Percentiles rank a stretch among this genome's conserved stretches.
phyloP scores from a whole-genome alignment of 1,284 basidiomycete species.

The Cryptococcus maquisensis region DNA sequence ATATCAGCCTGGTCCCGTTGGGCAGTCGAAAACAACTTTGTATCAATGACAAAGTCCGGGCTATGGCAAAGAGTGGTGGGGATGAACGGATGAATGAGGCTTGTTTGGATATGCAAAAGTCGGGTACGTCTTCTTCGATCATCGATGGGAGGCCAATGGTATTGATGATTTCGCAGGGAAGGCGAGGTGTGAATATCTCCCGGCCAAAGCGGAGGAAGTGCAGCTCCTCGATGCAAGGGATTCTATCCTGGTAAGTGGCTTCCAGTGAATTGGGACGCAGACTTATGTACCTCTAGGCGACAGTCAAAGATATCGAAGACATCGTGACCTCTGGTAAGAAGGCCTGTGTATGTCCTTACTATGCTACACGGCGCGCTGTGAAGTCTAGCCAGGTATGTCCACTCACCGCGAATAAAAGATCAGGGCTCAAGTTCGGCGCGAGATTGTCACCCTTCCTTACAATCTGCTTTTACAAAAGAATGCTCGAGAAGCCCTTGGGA shows the following conservation, averaged over 20 bases:
- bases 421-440: background rate
- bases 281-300: constrained; percentile 55
- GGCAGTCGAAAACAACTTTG: constrained; percentile 92
- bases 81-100: constrained; percentile 83
- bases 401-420: background rate
- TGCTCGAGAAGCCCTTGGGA: constrained; percentile 80
- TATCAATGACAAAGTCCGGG: constrained; percentile 68
- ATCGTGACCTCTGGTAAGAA: constrained; percentile 67
- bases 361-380: constrained; percentile 80
- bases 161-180: constrained; percentile 51
- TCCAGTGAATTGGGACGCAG: too few relatives aligned
- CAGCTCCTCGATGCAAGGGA: constrained; percentile 82
- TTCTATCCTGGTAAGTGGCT: constrained; percentile 73
- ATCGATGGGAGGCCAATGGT: background rate
- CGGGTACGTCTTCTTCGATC: constrained; percentile 53
- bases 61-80: constrained; percentile 48
- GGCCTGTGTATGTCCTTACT: constrained; percentile 82
- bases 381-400: constrained; percentile 77
- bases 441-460: constrained; percentile 90
- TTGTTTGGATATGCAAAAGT: constrained; percentile 77
- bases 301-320: constrained; percentile 92
- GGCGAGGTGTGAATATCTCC: constrained; percentile 72
- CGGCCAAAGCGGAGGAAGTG: constrained; percentile 64
- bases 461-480: constrained; percentile 82
- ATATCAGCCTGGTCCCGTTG: constrained; percentile 64